Conservation (phyloP, 2,329 filamentous ascomycete genomes). For the Cladophialophora psammophila region DNA sequence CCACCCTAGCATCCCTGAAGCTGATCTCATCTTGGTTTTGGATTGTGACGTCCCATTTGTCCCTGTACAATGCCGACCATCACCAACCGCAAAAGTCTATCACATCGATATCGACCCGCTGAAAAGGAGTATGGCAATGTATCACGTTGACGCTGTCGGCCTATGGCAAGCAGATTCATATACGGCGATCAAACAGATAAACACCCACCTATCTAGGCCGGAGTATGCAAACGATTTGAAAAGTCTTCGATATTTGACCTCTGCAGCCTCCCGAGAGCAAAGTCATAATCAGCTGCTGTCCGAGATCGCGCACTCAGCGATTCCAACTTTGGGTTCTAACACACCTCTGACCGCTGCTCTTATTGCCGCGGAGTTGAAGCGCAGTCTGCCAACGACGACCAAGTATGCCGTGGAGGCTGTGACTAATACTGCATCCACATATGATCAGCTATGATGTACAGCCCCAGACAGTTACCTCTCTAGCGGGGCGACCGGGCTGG, state of each 20-base stretch:
- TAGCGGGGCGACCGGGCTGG: too few species aligned
- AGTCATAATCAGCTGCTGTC: too few species aligned
- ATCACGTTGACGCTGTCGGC: conserved; percentile 71
- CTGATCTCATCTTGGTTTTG: conserved; percentile 83
- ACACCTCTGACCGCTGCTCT: conserved; percentile 69
- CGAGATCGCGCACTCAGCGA: too few species aligned
- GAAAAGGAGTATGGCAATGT: conserved; percentile 76
- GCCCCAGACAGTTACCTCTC: too few species aligned
- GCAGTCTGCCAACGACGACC: neutral
- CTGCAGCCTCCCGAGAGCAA: too few species aligned
- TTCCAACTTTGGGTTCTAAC: too few species aligned
- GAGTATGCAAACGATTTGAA: too few species aligned
- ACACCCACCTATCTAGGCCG: conserved; percentile 60
- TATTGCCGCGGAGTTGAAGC: conserved; percentile 64
- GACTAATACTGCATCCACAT: too few species aligned
- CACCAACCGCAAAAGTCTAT: conserved; percentile 63
- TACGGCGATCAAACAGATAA: conserved; percentile 73
- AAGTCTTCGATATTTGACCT: conserved; percentile 42
- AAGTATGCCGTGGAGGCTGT: too few species aligned
- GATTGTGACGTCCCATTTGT: conserved; percentile 96
- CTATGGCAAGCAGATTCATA: conserved; percentile 72
- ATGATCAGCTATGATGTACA: too few species aligned
- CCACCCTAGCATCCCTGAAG: conserved; percentile 72
- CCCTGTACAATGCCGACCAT: conserved; percentile 72
- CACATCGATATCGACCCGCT: conserved; percentile 73